Conservation (phyloP, 2,329 filamentous ascomycete species). For the Macroventuria anomochaeta region DNA sequence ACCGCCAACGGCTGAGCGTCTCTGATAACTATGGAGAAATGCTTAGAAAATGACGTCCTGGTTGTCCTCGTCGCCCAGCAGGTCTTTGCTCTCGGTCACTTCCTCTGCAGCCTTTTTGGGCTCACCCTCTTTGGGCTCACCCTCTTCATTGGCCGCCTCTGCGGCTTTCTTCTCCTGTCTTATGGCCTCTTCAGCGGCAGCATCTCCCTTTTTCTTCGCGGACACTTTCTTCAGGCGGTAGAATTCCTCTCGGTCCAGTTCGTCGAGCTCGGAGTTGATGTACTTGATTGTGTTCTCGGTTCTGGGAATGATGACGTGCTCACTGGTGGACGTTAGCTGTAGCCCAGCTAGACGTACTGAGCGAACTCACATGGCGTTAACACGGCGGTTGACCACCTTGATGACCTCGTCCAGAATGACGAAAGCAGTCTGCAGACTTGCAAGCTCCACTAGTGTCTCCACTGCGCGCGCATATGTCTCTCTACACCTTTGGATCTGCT, state of each 20-base stretch:
- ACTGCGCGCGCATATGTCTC: conserved; percentile 97
- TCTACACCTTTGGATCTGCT: conserved; percentile 92
- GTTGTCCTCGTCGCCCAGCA: conserved; percentile 78
- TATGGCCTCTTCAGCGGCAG: conserved; percentile 49
- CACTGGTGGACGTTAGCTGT: conserved; percentile 55
- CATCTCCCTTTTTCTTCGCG: conserved; percentile 67
- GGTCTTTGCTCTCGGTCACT: conserved; percentile 61
- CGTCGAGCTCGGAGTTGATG: conserved; percentile 97
- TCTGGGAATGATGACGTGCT: conserved; percentile 94
- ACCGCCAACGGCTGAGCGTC: too few relatives aligned
- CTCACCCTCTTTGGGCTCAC: not conserved
- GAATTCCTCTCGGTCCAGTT: conserved; percentile 97
- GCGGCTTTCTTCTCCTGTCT: conserved; percentile 52
- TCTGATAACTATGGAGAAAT: too few relatives aligned
- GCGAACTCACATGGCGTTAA: conserved; percentile 83
- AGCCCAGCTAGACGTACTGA: not conserved
- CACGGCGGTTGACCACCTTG: conserved; percentile 97
- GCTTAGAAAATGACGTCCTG: conserved; percentile 82
- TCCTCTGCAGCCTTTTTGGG: conserved; percentile 38
- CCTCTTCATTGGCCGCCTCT: conserved; percentile 10
- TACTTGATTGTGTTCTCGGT: conserved; percentile 99
- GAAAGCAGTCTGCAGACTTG: conserved; percentile 96
- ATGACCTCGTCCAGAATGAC: conserved; percentile 98
- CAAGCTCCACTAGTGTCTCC: conserved; percentile 92
- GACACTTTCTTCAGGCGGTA: conserved; percentile 95